A percentile compares a stretch with the other conserved stretches of the same genome.
Evolutionary conservation across 257 asterid genomes (phyloP).

Genomic region (Solanum sejunctum): DNA sequence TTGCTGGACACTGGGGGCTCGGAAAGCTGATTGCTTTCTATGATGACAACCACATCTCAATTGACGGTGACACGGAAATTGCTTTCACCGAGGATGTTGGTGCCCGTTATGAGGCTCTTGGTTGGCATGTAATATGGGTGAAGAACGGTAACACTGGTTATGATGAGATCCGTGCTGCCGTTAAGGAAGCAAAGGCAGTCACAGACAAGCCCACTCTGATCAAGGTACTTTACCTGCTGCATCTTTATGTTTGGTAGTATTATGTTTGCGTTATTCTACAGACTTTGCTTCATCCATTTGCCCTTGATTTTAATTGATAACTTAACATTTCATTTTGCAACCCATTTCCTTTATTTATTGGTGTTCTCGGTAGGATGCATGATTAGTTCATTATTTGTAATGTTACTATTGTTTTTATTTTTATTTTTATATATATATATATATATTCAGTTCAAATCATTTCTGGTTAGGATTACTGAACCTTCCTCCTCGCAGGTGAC

Average conservation of each 20-base stretch:
- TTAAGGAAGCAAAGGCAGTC: slow-evolving; percentile 76
- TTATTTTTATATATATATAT: too few species aligned
- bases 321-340: background rate
- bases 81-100: slow-evolving; percentile 73
- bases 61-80: slow-evolving; percentile 81
- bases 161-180: slow-evolving; percentile 86
- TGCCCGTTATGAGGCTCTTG: slow-evolving; percentile 66
- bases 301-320: background rate
- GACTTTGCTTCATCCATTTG: background rate
- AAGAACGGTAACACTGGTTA: slow-evolving; percentile 78
- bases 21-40: slow-evolving; percentile 79
- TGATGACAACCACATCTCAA: slow-evolving; percentile 80
- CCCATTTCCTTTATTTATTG: background rate
- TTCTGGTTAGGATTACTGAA: background rate
- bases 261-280: background rate
- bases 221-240: slow-evolving; percentile 28
- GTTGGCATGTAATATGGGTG: slow-evolving; percentile 90
- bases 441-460: background rate
- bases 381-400: background rate
- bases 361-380: background rate
- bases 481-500: slow-evolving; percentile 34
- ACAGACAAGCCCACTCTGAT: slow-evolving; percentile 76
- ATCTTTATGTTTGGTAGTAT: background rate
- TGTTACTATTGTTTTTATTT: background rate
- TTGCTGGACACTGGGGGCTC: slow-evolving; percentile 91